Base-by-base conservation (phyloP, 2,329 filamentous ascomycete species). In the Aspergillus fijiensis region DNA sequence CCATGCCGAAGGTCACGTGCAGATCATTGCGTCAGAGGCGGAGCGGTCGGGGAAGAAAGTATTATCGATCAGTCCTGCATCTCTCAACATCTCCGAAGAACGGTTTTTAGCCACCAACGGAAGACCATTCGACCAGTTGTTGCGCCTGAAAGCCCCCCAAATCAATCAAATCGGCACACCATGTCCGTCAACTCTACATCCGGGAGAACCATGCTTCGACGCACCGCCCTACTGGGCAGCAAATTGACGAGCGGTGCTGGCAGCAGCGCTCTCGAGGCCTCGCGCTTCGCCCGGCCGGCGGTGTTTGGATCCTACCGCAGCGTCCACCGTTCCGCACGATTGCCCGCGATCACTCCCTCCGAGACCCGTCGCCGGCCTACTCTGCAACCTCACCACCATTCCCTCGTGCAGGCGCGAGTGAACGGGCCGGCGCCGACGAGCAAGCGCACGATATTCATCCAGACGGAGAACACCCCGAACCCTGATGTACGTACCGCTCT, bases 401-500 rank as follows among this genome's bases (percentile, higher is more conserved):
- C 72, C 23, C 62, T 68, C 6, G 69, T 74, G 7, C 71, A 69
- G 42, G 71, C 74, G 48, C 69, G 76, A 19, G 73, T 77, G 49
- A 78, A 75, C 51, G 71, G 74, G 2, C 67, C 76, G 23, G 74
- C 72, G n/a, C 71, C 76, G 25, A 73, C 71, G 25, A 76, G 77
- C 59, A 78, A 75, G 61, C 88, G 94, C 65, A 92, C 87, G 25
- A 96, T 99, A 77, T 99, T 98, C 81, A 99, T 99, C 72, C 95
- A 99, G 79, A 98, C 94, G 5, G 94, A 98, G 74, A 86, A 85
- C 66, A 99, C 95, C 1, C 95, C 95, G 27, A 99, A 99, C 78
- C 83, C 87, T n/a, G 92, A 98, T 80, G 93, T 86, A 73, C 69
- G 79, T 75, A 21, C 21, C 10, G 14, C 16, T 16, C 12, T 31